Conservation (phyloP, 2,329 filamentous ascomycete genomes). For the Exophiala sp. region DNA sequence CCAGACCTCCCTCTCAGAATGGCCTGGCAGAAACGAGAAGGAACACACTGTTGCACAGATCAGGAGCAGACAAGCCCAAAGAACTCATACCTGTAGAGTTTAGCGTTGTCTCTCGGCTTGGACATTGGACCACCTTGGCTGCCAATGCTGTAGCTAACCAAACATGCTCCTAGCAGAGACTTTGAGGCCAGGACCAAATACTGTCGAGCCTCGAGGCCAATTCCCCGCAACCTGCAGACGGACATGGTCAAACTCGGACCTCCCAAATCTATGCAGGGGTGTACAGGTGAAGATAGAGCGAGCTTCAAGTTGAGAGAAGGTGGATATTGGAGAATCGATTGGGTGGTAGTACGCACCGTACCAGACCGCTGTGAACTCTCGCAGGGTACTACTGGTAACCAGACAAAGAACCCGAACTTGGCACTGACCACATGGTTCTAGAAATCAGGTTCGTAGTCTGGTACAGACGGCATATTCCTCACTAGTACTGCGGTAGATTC, state of each 20-base stretch:
- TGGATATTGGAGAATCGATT: too few relatives aligned
- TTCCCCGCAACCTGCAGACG: not conserved
- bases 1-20: not conserved
- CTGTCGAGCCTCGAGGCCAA: too few relatives aligned
- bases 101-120: not conserved
- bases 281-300: too few relatives aligned
- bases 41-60: too few relatives aligned
- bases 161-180: too few relatives aligned
- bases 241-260: too few relatives aligned
- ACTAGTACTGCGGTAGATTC: not conserved
- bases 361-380: constrained; percentile 7
- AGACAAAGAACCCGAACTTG: not conserved
- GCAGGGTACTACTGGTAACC: too few relatives aligned
- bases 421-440: not conserved
- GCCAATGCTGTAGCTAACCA: too few relatives aligned
- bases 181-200: too few relatives aligned
- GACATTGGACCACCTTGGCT: not conserved
- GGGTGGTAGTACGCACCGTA: constrained; percentile 1
- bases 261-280: too few relatives aligned
- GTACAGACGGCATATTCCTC: not conserved
- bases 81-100: not conserved
- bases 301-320: not conserved
- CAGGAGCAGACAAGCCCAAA: not conserved
- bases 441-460: too few relatives aligned
- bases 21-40: too few relatives aligned